phyloP scores from a whole-genome alignment of 805 yeast species.

The Blastobotrys peoriensis region DNA sequence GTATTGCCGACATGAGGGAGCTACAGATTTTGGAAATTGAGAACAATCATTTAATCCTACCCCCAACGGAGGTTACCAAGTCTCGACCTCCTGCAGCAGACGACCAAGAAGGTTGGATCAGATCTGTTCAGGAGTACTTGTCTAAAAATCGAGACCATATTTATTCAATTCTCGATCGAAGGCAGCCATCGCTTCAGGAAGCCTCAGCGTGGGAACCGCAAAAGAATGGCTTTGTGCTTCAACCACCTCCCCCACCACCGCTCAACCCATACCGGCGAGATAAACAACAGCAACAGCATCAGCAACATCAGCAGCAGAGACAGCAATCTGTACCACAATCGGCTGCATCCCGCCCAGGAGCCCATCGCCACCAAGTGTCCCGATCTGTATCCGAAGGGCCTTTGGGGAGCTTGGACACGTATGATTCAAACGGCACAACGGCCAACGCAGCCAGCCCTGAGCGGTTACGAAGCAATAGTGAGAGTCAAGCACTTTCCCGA shows the following conservation, averaged over 20 bases:
- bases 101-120: slow-evolving; percentile 43
- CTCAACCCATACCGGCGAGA: not conserved
- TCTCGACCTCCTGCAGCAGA: slow-evolving; percentile 29
- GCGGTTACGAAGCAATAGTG: slow-evolving; percentile 34
- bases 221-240: slow-evolving; percentile 2
- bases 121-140: slow-evolving; percentile 36
- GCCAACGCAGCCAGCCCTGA: slow-evolving; percentile 10
- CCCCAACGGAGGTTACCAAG: slow-evolving; percentile 37
- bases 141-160: slow-evolving; percentile 30
- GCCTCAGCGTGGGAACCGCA: slow-evolving; percentile 11
- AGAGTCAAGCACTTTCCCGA: slow-evolving; percentile 46
- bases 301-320: not conserved
- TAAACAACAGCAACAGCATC: not conserved
- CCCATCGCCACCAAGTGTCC: not conserved
- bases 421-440: not conserved
- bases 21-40: slow-evolving; percentile 56
- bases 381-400: not conserved
- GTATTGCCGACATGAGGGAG: slow-evolving; percentile 44
- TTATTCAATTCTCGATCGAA: not conserved
- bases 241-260: not conserved
- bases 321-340: not conserved
- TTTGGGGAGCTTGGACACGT: not conserved
- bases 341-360: not conserved
- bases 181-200: slow-evolving; percentile 5
- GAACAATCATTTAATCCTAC: slow-evolving; percentile 54